Percentiles rank a stretch among this genome's conserved stretches.
Evolutionary conservation across 257 asterid species (phyloP).

Genomic region (Nicotiana undulata): DNA sequence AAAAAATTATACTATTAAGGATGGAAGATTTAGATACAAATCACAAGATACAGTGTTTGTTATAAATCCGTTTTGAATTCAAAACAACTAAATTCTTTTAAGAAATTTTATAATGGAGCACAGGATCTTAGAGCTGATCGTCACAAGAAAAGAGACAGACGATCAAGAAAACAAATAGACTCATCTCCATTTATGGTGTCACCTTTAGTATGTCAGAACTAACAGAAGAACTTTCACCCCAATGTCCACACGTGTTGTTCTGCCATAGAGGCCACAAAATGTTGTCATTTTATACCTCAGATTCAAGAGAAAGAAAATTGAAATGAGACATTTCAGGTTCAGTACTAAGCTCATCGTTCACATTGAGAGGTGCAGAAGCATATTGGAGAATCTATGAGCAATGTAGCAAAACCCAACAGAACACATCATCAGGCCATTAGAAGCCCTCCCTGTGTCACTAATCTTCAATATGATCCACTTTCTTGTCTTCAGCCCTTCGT

Average conservation of each 20-base stretch:
- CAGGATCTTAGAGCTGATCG: neutral
- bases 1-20: neutral
- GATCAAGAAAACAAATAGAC: neutral
- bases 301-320: neutral
- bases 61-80: neutral
- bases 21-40: neutral
- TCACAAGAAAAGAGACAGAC: neutral
- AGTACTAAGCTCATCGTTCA: neutral
- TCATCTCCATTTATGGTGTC: neutral
- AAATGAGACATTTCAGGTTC: neutral
- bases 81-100: neutral
- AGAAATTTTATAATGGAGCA: neutral
- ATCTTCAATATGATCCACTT: conserved; percentile 1
- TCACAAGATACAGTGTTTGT: neutral
- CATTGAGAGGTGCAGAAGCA: neutral
- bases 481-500: neutral
- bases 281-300: neutral
- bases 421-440: neutral
- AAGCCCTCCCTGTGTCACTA: neutral
- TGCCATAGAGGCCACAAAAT: neutral
- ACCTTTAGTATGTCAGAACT: neutral
- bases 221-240: neutral
- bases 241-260: neutral
- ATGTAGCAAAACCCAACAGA: neutral
- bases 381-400: neutral